Conservation (phyloP, 192 early-diverging fungal species). For the Coemansia sp. region DNA sequence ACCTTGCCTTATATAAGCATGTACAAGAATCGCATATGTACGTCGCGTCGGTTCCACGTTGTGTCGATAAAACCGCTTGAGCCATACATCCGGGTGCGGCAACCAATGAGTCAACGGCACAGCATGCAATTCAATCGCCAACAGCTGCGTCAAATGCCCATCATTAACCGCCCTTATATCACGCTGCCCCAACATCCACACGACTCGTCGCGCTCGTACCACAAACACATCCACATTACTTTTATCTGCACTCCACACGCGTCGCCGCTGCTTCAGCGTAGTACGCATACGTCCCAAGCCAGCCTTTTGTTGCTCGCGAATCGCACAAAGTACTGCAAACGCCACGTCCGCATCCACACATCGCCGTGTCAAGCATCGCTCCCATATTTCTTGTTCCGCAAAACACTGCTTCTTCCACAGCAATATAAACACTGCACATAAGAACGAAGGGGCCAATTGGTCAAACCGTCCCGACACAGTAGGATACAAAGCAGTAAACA, state of each 20-base stretch:
- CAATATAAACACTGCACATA: background rate
- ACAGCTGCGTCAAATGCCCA: conserved; percentile 19
- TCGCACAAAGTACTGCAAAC: background rate
- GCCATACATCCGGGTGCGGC: conserved; percentile 20
- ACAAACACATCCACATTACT: background rate
- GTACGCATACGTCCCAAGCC: background rate
- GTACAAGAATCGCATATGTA: conserved; percentile 18
- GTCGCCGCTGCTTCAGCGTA: background rate
- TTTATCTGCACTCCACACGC: background rate
- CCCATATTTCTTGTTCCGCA: background rate
- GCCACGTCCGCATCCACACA: background rate
- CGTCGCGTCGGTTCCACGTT: conserved; percentile 12
- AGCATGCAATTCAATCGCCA: conserved; percentile 20
- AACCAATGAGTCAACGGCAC: background rate
- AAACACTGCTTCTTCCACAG: background rate
- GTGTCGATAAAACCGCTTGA: conserved; percentile 7
- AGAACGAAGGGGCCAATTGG: background rate
- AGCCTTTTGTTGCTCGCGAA: background rate
- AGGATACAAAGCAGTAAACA: background rate
- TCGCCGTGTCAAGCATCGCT: background rate
- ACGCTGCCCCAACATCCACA: conserved; percentile 10
- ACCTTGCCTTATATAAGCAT: conserved; percentile 18
- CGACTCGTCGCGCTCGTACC: conserved; percentile 10
- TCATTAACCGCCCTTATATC: conserved; percentile 6
- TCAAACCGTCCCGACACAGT: background rate